Evolutionary conservation across 805 yeast genomes (phyloP).

Genomic region (Sugiyamaella smithiae): DNA sequence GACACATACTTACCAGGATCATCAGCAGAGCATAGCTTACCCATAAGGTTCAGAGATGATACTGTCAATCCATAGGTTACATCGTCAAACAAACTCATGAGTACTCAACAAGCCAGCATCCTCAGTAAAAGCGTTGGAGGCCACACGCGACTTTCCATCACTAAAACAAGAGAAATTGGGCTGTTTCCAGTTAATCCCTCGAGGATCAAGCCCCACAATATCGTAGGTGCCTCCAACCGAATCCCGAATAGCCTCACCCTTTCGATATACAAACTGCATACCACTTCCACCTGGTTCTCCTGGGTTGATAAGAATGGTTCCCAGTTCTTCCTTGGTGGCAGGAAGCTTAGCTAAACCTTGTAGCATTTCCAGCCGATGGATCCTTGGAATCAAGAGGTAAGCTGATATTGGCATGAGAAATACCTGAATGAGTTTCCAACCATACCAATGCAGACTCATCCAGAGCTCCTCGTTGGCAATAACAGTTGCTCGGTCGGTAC

Average conservation of each 20-base stretch:
- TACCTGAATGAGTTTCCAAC: background rate
- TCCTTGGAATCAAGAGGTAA: slow-evolving; percentile 15
- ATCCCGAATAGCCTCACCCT: slow-evolving; percentile 15
- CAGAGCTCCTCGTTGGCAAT: no score
- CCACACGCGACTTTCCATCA: background rate
- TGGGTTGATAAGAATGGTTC: slow-evolving; percentile 25
- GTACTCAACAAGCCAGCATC: background rate
- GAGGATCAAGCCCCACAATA: slow-evolving; percentile 26
- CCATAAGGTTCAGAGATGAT: slow-evolving; percentile 15
- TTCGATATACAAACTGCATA: slow-evolving; percentile 8
- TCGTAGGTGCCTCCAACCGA: slow-evolving; percentile 20
- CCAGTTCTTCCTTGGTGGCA: slow-evolving; percentile 21
- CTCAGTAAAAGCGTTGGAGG: background rate
- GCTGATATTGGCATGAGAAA: slow-evolving; percentile 7
- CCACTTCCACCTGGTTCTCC: slow-evolving; percentile 29
- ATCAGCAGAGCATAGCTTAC: slow-evolving; percentile 16
- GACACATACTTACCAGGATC: slow-evolving; percentile 19
- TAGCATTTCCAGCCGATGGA: slow-evolving; percentile 12
- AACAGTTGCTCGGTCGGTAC: no score
- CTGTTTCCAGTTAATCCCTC: slow-evolving; percentile 24
- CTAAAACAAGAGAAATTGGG: slow-evolving; percentile 21
- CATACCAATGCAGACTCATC: no score
- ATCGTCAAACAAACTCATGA: slow-evolving; percentile 12
- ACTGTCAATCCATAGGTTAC: slow-evolving; percentile 18
- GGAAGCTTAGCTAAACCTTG: slow-evolving; percentile 14